Percentiles rank a stretch among this genome's conserved stretches.
Conservation (phyloP, 148 eudicot genomes). For the Amaranthus cruentus region DNA sequence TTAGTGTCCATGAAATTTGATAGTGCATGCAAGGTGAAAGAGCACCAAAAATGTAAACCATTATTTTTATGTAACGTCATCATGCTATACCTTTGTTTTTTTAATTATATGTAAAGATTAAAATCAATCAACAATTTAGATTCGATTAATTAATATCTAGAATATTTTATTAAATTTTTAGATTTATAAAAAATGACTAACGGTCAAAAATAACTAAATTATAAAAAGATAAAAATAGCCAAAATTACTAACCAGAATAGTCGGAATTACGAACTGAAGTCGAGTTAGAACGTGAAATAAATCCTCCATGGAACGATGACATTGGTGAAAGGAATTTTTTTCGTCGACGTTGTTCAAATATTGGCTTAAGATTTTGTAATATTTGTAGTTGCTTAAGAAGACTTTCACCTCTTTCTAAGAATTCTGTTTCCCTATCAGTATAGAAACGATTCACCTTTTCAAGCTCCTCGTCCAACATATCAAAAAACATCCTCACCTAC, state of each 20-base stretch:
- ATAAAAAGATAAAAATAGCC: too few relatives aligned
- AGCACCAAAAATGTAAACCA: too few relatives aligned
- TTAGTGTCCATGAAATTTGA: too few relatives aligned
- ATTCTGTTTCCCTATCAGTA: conserved; percentile 56
- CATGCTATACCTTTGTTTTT: too few relatives aligned
- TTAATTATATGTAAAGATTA: too few relatives aligned
- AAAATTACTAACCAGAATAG: conserved; percentile 37
- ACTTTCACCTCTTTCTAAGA: conserved; percentile 60
- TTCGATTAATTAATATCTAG: too few relatives aligned
- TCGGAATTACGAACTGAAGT: conserved; percentile 46
- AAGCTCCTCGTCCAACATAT: conserved; percentile 64
- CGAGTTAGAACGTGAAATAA: conserved; percentile 40
- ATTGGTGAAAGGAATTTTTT: conserved; percentile 23
- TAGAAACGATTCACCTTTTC: conserved; percentile 82
- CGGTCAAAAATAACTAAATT: too few relatives aligned
- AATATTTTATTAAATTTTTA: too few relatives aligned
- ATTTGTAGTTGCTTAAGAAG: conserved; percentile 61
- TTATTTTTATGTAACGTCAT: too few relatives aligned
- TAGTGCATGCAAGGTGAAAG: too few relatives aligned
- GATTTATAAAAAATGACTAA: too few relatives aligned
- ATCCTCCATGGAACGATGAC: conserved; percentile 30
- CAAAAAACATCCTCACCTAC: conserved; percentile 58
- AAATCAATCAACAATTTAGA: too few relatives aligned
- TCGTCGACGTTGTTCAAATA: conserved; percentile 44
- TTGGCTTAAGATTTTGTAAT: conserved; percentile 51